Evolutionary conservation across 2,329 filamentous ascomycete genomes (phyloP), one percentile per base, ranked within the genome.

Genomic region (Ophiostoma tasmaniense): DNA sequence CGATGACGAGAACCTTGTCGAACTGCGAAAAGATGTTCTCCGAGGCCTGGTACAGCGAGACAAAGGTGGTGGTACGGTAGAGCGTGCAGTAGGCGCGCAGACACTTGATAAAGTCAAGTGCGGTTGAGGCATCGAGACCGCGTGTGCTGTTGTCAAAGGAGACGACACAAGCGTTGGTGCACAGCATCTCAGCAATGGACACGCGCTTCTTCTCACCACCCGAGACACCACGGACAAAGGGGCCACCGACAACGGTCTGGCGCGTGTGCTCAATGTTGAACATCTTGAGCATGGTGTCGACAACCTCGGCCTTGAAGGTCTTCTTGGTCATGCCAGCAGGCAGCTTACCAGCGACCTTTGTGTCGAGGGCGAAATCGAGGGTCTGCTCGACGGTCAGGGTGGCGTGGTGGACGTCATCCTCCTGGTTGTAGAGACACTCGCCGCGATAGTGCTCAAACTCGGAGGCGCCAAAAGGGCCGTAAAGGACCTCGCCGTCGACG

Each of bases 261-360:
- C 87, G 85, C 0, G 92, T 96, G 77, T 97, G 92, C 77, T 93
- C 90, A 68, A 97, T 96, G 76, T 94, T 95, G 82, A 97, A 96
- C 90, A 96, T 95, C 75, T 91, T 92, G 67, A 97, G 82, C 70
- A 97, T 82, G 74, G 89, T 86, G 22, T 87, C 84, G 71, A 93
- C 83, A 69, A 96, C 87, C 73, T 88, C 87, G 66, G 90, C 83
- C 80, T 93, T 93, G 81, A 94, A 94, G 50, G 69, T 55, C n/a
- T 52, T 13, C 65, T 90, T 90, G 52, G 85, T 88, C 73, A 95
- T 84, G 28, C 91, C 91, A 3, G 84, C 86, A 0, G 91, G 90
- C 64, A 92, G 84, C 78, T 93, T 93, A 20, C 90, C 89, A 6
- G 93, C 92, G 17, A 91, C 89, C 79, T 96, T 96, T 39, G 89